Evolutionary conservation across 2,329 filamentous ascomycete genomes (phyloP).

Genomic region (Phyllosticta citriasiana): DNA sequence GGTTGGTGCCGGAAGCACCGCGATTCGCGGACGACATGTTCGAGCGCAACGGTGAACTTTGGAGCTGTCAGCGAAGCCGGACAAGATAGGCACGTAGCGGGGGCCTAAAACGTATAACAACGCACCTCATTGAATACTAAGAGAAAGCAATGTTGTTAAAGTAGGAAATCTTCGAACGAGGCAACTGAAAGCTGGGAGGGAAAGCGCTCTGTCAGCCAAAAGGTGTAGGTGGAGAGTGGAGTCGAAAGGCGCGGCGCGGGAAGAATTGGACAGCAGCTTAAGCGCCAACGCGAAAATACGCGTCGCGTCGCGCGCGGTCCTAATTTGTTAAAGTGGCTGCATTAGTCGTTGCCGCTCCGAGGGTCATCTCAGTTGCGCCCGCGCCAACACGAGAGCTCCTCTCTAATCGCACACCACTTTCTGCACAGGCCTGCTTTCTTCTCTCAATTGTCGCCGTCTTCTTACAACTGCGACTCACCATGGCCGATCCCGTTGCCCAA

Average conservation of each 20-base stretch:
- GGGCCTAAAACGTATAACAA: background rate
- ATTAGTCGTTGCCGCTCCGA: background rate
- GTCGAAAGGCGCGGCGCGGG: background rate
- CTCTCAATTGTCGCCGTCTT: background rate
- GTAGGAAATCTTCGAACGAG: background rate
- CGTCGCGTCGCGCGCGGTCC: background rate
- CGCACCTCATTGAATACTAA: background rate
- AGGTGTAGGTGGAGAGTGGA: background rate
- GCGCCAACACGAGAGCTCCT: background rate
- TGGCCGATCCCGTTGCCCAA: slow-evolving; percentile 1
- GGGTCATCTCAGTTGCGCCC: background rate
- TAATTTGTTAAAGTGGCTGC: background rate
- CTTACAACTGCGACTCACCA: background rate
- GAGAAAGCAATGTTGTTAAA: background rate
- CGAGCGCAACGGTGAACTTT: slow-evolving; percentile 70
- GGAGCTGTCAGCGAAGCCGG: slow-evolving; percentile 10
- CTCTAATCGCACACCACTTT: no score
- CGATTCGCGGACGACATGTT: slow-evolving; percentile 79
- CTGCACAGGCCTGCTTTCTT: background rate
- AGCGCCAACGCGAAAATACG: background rate
- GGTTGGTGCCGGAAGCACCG: slow-evolving; percentile 43
- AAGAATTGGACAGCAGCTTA: background rate
- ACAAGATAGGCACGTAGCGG: background rate
- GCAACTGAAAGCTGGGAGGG: background rate
- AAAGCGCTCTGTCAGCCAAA: background rate